Base-by-base conservation (phyloP, 441 rosid species). In the Mallotus repandus region DNA sequence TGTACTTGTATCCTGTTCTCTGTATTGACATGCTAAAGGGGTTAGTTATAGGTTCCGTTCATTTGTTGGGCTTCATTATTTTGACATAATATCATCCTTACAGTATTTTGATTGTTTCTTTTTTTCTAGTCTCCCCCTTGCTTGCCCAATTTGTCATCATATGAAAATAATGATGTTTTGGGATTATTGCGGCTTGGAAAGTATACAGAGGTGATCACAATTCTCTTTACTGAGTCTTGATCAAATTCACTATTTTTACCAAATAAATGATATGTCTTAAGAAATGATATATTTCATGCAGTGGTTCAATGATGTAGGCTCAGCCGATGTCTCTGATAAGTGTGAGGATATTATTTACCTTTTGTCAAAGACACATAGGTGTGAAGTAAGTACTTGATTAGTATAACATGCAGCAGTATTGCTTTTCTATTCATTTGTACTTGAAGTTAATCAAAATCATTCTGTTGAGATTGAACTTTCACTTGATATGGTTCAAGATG, bases 281-380 rank as follows among this genome's bases (percentile, higher is more conserved):
- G 32, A 1, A 43, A 18, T 78, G 75, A 62, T 68, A 73, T 75
- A 64, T 74, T 63, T 18, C 35, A 25, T 86, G 81, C 90, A 93
- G 97, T 93, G 97, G 98, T 93, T 91, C 83, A 86, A 89, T 70
- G 97, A 93, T 84, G 98, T 93, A 5, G 81, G 78, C 76, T 86
- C 98, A 59, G 87, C 86, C 80, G 97, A 89, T 52, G 84, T 93
- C 76, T 86, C 91, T 25, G 88, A 89, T 72, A 87, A 80, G 77
- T 91, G 98, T 72, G 96, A 93, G 80, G 86, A 93, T 73, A 78
- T 85, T 68, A 88, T 93, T 69, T 81, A 74, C 74, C 90, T 79
- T 72, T 80, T 93, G 45, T 82, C 86, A 9, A 87, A 81, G 81
- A 84, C 77, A 77, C 86, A 91, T 79, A 93, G 96, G 21, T 88